Evolutionary conservation across 2,329 filamentous ascomycete species (phyloP).

Genomic region (Ophiostoma pallidulum): DNA sequence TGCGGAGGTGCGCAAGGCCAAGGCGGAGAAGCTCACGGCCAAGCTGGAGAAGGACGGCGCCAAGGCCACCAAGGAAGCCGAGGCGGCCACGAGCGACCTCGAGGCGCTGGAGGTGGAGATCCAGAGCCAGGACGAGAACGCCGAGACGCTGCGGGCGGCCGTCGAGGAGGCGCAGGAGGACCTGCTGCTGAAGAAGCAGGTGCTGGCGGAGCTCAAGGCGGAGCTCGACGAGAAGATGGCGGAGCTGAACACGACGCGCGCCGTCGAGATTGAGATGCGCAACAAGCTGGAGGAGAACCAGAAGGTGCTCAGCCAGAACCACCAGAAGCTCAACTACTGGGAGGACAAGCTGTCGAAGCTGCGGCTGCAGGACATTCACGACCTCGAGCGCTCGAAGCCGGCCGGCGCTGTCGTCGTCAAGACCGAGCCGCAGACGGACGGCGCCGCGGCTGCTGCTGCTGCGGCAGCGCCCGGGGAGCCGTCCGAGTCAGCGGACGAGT

Average conservation of each 20-base stretch:
- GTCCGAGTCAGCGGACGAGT: not conserved
- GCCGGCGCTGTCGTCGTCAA: slow-evolving; percentile 22
- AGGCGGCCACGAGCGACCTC: slow-evolving; percentile 60
- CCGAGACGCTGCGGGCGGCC: slow-evolving; percentile 60
- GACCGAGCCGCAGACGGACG: slow-evolving; percentile 16
- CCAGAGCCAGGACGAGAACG: slow-evolving; percentile 63
- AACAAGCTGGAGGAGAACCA: slow-evolving; percentile 97
- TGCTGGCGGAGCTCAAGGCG: slow-evolving; percentile 68
- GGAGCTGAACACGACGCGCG: slow-evolving; percentile 81
- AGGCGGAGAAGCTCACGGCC: slow-evolving; percentile 82
- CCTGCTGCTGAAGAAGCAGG: slow-evolving; percentile 68
- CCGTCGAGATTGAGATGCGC: slow-evolving; percentile 92
- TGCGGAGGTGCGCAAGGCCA: slow-evolving; percentile 79
- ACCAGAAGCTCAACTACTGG: slow-evolving; percentile 78
- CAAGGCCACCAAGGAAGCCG: slow-evolving; percentile 72
- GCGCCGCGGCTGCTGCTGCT: slow-evolving; percentile 2
- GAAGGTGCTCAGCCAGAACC: slow-evolving; percentile 77
- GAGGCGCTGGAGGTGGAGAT: slow-evolving; percentile 73
- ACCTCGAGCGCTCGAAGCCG: slow-evolving; percentile 39
- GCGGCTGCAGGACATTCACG: slow-evolving; percentile 67
- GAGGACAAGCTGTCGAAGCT: slow-evolving; percentile 83
- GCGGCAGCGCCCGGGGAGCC: slow-evolving; percentile 15
- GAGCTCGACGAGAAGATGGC: slow-evolving; percentile 79
- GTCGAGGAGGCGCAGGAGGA: slow-evolving; percentile 77
- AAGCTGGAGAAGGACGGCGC: slow-evolving; percentile 79